Base-by-base conservation (phyloP, 768 basidiomycete genomes). In the Termitomyces sp. region DNA sequence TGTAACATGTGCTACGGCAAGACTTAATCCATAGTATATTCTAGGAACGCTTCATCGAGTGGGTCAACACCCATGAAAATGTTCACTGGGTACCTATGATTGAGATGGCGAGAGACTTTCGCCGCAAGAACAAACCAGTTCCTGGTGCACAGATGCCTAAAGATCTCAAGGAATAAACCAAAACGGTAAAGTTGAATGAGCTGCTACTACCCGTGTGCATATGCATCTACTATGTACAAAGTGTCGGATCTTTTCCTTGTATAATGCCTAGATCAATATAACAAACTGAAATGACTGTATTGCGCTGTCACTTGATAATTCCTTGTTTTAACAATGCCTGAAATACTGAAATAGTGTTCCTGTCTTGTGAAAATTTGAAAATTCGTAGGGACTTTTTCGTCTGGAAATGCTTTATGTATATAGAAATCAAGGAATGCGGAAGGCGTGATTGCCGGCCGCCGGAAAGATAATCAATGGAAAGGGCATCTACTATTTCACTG, bases 61-160 rank as follows among this genome's bases (percentile, higher is more conserved):
- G 86, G 84, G 74, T 89, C 41, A 87, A 88, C 64, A 80, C 79
- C 5, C 86, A 88, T 65, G 81, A 83, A 16, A 79, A 83, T 48
- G 80, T 90, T 3, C 76, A 88, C 55, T 90, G 85, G 84, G 85
- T 84, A 27, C 81, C 84, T 12, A 81, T 88, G 81, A 77, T 80
- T 60, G 82, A 87, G 57, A 86, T 89, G 79, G 80, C 81, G 16
- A 71, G 76, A 46, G 84, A 85, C 34, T 87, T 87, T 65, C 78
- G 85, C 58, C 71, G 71, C 22, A 81, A 80, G 61, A 77, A 75
- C 47, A 67, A 76, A 29, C 79, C 83, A 0, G 71, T 73, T 0
- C 56, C 72, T 16, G 80, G 78, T 9, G 85, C 84, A 1, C 70
- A 68, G 61, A 85, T 87, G 85, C 85, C 87, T 29, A 24, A 31